Base-by-base conservation (phyloP, 139 green algal genomes). In the Pedinophyceae sp. region DNA sequence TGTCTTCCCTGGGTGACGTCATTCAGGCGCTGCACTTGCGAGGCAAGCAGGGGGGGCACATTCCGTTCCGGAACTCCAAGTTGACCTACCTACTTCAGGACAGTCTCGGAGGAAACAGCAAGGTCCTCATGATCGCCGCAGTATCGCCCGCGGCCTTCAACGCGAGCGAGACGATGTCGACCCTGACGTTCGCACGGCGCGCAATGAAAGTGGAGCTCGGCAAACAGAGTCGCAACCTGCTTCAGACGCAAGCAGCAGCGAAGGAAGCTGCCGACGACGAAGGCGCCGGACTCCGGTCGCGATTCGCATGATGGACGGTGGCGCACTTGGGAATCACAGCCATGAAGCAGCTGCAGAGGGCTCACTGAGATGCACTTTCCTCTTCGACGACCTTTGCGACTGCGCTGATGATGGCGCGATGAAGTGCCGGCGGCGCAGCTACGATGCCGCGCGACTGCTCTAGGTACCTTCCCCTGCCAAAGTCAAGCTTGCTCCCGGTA, bases 391-490 rank as follows among this genome's bases (percentile, higher is more conserved):
- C n/a, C n/a, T n/a, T n/a, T n/a, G n/a, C n/a, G 51, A n/a, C 61
- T 6, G 72, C 66, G 10, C 18, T 18, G 4, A 85, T 30, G 38
- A 85, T 45, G 26, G 48, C 45, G 15, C 34, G 52, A 40, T 85
- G 73, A 27, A 80, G 47, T 4, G 49, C 30, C 15, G 75, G 73
- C 29, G 75, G 66, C 17, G 75, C 67, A 0, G 75, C 68, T 19
- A 84, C 60, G 30, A 84, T 81, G 25, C 75, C 75, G 15, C 57
- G 46, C 46, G 73, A 47, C 20, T 79, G 30, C 46, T 78, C 61
- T 38, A 88, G 68, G 52, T 57, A 82, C 23, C 72, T 59, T 0
- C 79, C 79, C n/a, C 53, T 30, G 4, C 58, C 70, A 61, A 88
- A 88, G 60, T 88, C 72, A 26, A 88, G 65, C 3, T 59, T 59